Evolutionary conservation across 2,329 filamentous ascomycete genomes (phyloP).

Genomic region (Conoideocrella luteorostrata): DNA sequence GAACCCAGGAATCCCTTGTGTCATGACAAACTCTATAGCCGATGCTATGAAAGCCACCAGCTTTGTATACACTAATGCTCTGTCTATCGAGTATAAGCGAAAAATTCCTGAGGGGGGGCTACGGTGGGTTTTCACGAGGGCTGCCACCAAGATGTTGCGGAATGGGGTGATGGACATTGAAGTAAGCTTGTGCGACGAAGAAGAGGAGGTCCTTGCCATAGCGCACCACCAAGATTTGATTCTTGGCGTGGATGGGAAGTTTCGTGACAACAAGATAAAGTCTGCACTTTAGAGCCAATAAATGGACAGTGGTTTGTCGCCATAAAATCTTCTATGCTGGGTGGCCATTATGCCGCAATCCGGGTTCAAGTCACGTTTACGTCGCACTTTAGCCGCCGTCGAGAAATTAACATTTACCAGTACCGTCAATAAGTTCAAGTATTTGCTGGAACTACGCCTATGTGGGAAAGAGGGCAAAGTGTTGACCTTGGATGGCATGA

Average conservation of each 20-base stretch:
- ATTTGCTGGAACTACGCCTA: too few species aligned
- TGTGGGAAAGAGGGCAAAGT: too few species aligned
- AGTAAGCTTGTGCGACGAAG: conserved; percentile 10
- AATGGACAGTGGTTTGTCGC: too few species aligned
- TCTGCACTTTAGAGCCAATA: neutral
- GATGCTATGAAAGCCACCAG: conserved; percentile 13
- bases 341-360: too few species aligned
- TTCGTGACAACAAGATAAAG: neutral
- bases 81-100: conserved; percentile 22
- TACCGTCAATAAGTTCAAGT: too few species aligned
- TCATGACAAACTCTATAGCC: conserved; percentile 10
- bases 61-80: conserved; percentile 6
- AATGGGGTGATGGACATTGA: conserved; percentile 18
- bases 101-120: conserved; percentile 16
- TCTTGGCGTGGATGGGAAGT: conserved; percentile 2
- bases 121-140: conserved; percentile 17
- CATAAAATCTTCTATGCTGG: too few species aligned
- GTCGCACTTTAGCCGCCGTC: too few species aligned
- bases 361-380: too few species aligned
- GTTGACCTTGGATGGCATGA: too few species aligned
- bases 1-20: conserved; percentile 13
- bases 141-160: conserved; percentile 14
- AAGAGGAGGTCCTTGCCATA: conserved; percentile 3
- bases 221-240: conserved; percentile 5
- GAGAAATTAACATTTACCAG: too few species aligned